Evolutionary conservation across 306 rosid species (phyloP).

Genomic region (Sophora flavescens): DNA sequence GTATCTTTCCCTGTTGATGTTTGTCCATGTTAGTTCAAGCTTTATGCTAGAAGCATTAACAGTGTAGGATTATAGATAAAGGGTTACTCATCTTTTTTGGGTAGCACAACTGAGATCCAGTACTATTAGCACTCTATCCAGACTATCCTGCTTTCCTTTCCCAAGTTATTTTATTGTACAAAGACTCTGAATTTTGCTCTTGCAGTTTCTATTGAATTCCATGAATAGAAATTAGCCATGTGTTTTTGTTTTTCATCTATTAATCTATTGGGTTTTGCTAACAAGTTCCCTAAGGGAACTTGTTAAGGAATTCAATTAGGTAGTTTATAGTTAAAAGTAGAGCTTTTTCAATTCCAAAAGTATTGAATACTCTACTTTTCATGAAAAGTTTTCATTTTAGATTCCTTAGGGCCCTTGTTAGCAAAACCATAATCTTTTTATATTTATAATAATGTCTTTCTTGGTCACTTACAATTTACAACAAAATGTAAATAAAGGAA

Average conservation of each 20-base stretch:
- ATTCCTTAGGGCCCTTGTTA: background rate
- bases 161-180: background rate
- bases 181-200: constrained; percentile 24
- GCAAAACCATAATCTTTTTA: constrained; percentile 5
- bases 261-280: background rate
- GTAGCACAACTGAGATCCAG: constrained; percentile 1
- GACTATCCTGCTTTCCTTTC: constrained; percentile 23
- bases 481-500: constrained; percentile 17
- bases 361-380: background rate
- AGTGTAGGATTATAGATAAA: constrained; percentile 16
- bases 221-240: constrained; percentile 14
- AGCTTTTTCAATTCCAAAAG: background rate
- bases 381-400: background rate
- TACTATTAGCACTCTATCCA: constrained; percentile 17
- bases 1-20: constrained; percentile 31
- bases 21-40: constrained; percentile 37
- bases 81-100: background rate
- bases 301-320: background rate
- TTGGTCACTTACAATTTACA: constrained; percentile 7
- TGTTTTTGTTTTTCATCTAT: constrained; percentile 27
- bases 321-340: too few species aligned
- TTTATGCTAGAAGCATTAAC: constrained; percentile 24
- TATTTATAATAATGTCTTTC: constrained; percentile 27
- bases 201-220: constrained; percentile 35
- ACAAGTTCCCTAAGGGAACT: background rate